Base-by-base conservation (phyloP, 352 stramenopile species). In the Globisporangium splendens region DNA sequence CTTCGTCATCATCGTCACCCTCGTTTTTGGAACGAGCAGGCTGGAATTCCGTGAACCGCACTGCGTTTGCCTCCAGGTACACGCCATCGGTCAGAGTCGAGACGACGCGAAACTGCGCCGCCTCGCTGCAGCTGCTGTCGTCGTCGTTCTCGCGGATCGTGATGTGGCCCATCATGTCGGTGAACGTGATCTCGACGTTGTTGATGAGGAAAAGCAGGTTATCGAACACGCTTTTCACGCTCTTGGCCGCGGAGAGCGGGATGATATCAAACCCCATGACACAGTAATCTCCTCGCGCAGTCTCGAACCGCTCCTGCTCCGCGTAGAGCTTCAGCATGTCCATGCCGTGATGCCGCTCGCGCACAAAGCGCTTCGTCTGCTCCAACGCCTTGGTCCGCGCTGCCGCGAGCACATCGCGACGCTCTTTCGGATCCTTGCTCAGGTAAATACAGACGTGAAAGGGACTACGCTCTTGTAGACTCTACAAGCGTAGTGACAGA, bases 131-230 rank as follows among this genome's bases (percentile, higher is more conserved):
- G 22, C 46, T 50, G 10, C 22, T 43, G 38, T 50, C 67, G 55
- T 79, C 69, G 43, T 83, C 73, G 55, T 77, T 68, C 44, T 83
- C 69, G 42, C 73, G 76, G 44, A 83, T 69, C 22, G 68, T 74
- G 38, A 81, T 69, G 60, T 75, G 70, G 17, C 73, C 73, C 22
- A 82, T 65, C 28, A 76, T 68, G 59, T 86, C 71, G 13, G 71
- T 78, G n/a, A 82, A 66, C 8, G 56, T 73, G 38, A 86, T 78
- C 56, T 86, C 75, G 48, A 79, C 77, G 44, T 68, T 73, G 50
- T 61, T 69, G 38, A 76, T 63, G 51, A 66, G 69, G 21, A 63
- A 66, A 2, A 67, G 53, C 33, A 80, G 39, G 21, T 71, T 68
- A 35, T 86, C 76, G 57, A 75, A 83, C 50, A 86, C 73, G 44